Evolutionary conservation across 129 eudicot genomes (phyloP).

Genomic region (Cynara cardunculus): DNA sequence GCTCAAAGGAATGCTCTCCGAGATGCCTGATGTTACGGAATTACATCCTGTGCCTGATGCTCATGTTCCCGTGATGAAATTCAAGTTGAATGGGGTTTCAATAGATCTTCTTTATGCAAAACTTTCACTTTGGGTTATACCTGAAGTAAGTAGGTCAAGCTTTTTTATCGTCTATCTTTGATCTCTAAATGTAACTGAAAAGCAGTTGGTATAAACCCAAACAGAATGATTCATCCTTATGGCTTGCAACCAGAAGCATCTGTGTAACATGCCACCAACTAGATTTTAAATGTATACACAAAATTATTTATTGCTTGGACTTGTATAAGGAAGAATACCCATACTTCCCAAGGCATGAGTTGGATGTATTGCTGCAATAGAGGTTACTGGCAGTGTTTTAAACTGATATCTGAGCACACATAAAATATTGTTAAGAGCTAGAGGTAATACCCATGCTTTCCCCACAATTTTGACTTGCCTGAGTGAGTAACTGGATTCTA

Average conservation of each 20-base stretch:
- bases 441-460: neutral
- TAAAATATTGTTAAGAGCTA: neutral
- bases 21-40: slow-evolving; percentile 87
- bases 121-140: slow-evolving; percentile 86
- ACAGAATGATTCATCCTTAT: neutral
- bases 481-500: neutral
- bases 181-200: neutral
- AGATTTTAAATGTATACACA: neutral
- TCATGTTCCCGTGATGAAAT: slow-evolving; percentile 87
- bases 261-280: neutral
- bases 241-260: neutral
- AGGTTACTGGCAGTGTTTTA: neutral
- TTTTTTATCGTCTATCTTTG: neutral
- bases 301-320: neutral
- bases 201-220: neutral
- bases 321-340: neutral
- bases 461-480: neutral
- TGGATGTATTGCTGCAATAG: neutral
- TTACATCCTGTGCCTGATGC: slow-evolving; percentile 93
- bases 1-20: slow-evolving; percentile 75
- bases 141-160: slow-evolving; percentile 56
- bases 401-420: neutral
- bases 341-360: neutral
- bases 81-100: slow-evolving; percentile 87
- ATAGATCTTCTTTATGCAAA: slow-evolving; percentile 95